Evolutionary conservation across 179 eudicot species (phyloP).

Genomic region (Silene vulgaris): DNA sequence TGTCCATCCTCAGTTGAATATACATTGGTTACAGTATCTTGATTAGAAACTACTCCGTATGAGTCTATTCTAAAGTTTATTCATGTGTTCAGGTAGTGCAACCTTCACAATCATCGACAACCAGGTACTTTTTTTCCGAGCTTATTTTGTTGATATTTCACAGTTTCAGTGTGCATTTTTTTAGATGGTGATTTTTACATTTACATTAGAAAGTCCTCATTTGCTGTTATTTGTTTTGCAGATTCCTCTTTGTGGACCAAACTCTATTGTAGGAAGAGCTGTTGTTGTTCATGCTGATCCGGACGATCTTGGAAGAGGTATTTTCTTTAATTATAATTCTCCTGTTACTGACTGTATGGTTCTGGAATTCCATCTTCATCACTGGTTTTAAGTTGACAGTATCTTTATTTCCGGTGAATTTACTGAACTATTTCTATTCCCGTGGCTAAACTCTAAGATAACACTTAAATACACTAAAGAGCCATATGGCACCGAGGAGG

Average conservation of each 20-base stretch:
- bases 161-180: not conserved
- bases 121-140: conserved; percentile 39
- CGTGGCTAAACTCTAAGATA: not conserved
- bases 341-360: not conserved
- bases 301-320: conserved; percentile 92
- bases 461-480: not conserved
- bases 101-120: conserved; percentile 60
- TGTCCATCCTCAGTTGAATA: not conserved
- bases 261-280: conserved; percentile 82
- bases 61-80: not conserved
- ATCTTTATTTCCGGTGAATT: not conserved
- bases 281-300: conserved; percentile 92
- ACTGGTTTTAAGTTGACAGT: not conserved
- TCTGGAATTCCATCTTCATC: not conserved
- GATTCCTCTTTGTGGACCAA: conserved; percentile 73
- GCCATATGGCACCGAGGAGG: too few relatives aligned
- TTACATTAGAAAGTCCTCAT: not conserved
- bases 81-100: conserved; percentile 40
- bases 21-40: not conserved
- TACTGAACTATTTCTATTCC: not conserved
- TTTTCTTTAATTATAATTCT: not conserved
- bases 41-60: not conserved
- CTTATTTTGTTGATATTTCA: not conserved
- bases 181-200: not conserved
- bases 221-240: conserved; percentile 22